Evolutionary conservation across 2,329 filamentous ascomycete species (phyloP).

Genomic region (Diaporthe vexans): DNA sequence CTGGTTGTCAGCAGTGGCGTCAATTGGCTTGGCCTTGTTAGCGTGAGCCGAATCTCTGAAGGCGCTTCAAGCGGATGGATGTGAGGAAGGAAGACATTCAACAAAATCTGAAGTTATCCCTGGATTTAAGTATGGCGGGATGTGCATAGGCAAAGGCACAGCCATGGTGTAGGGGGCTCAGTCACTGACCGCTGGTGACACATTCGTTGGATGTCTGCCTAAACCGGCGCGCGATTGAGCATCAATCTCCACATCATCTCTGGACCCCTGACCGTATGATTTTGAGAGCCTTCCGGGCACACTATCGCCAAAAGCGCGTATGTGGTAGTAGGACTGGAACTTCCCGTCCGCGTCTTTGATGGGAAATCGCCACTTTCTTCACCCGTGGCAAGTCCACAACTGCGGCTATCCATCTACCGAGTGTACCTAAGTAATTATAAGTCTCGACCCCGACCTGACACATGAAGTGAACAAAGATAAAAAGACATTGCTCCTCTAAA

Average conservation of each 20-base stretch:
- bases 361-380: not conserved
- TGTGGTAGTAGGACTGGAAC: not conserved
- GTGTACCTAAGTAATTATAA: not conserved
- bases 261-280: not conserved
- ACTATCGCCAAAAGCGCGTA: not conserved
- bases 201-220: constrained; percentile 2
- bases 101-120: not conserved
- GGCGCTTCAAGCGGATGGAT: not conserved
- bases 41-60: not conserved
- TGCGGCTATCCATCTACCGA: not conserved
- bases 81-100: not conserved
- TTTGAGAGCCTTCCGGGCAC: not conserved
- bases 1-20: not conserved
- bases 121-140: not conserved
- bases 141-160: not conserved
- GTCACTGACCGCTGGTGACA: not conserved
- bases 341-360: not conserved
- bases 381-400: not conserved
- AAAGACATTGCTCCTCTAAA: not conserved
- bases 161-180: not conserved
- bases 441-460: too few species aligned
- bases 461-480: not conserved
- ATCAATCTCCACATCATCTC: not conserved
- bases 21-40: not conserved
- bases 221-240: constrained; percentile 20